phyloP scores from a whole-genome alignment of 371 early-diverging fungal genomes.

The Rhizomucor pusillus region DNA sequence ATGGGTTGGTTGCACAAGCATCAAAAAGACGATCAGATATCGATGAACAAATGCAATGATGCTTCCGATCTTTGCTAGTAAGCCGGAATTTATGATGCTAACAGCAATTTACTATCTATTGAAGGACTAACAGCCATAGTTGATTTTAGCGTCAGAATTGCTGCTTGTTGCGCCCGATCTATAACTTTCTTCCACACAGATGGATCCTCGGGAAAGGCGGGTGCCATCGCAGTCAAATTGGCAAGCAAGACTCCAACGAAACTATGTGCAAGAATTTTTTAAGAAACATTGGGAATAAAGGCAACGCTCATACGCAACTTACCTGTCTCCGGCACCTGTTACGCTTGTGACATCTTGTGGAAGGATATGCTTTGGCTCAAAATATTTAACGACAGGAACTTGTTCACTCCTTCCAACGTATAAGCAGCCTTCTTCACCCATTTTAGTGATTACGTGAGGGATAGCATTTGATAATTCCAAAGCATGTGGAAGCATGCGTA shows the following conservation, averaged over 20 bases:
- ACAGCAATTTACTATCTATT: not conserved
- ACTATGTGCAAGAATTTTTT: slow-evolving; percentile 12
- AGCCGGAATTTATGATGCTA: too few species aligned
- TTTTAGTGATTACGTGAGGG: slow-evolving; percentile 53
- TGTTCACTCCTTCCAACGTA: slow-evolving; percentile 13
- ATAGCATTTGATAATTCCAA: slow-evolving; percentile 35
- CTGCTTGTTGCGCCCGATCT: slow-evolving; percentile 28
- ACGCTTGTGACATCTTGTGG: slow-evolving; percentile 50
- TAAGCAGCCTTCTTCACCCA: slow-evolving; percentile 57
- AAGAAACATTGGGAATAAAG: not conserved
- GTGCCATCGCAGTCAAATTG: slow-evolving; percentile 20
- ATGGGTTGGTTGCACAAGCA: too few species aligned
- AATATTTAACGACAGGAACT: slow-evolving; percentile 21
- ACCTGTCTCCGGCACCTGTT: slow-evolving; percentile 77
- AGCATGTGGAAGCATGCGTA: slow-evolving; percentile 21
- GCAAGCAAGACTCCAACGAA: slow-evolving; percentile 48
- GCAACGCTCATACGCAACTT: too few species aligned
- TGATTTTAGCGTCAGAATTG: slow-evolving; percentile 38
- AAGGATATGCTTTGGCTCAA: slow-evolving; percentile 34
- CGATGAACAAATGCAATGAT: too few species aligned
- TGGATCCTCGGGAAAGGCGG: slow-evolving; percentile 4
- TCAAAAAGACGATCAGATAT: too few species aligned
- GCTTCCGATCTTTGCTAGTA: too few species aligned
- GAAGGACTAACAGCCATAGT: slow-evolving; percentile 33
- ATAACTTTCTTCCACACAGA: slow-evolving; percentile 19